phyloP scores from a whole-genome alignment of 2,329 filamentous ascomycete genomes.

The Grosmannia clavigera region DNA sequence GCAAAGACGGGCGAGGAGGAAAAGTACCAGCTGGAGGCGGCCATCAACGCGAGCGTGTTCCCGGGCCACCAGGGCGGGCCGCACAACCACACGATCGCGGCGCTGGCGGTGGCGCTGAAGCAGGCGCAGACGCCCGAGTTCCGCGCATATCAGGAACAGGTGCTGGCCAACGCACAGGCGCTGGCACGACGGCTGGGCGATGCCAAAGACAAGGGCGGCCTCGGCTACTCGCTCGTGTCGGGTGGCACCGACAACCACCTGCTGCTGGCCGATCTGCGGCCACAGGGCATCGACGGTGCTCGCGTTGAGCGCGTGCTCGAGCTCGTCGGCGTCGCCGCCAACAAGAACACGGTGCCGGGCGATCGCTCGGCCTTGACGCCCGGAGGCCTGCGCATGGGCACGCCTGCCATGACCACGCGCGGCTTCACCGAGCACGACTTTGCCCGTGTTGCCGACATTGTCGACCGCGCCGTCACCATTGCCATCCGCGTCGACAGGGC shows the following conservation, averaged over 20 bases:
- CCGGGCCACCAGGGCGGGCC: constrained; percentile 96
- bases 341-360: constrained; percentile 97
- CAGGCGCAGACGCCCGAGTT: constrained; percentile 86
- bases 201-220: constrained; percentile 59
- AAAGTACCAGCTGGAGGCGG: constrained; percentile 78
- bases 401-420: constrained; percentile 93
- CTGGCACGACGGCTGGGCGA: constrained; percentile 58
- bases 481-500: constrained; percentile 64
- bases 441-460: constrained; percentile 69
- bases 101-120: constrained; percentile 84
- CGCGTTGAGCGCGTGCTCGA: constrained; percentile 85
- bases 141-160: constrained; percentile 80
- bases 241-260: constrained; percentile 97
- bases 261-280: constrained; percentile 82
- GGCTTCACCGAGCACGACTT: constrained; percentile 90
- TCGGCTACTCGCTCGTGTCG: constrained; percentile 81
- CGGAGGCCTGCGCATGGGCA: constrained; percentile 85
- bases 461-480: constrained; percentile 72
- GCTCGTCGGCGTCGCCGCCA: constrained; percentile 88
- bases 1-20: constrained; percentile 77
- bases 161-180: constrained; percentile 82
- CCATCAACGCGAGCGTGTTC: constrained; percentile 95
- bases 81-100: constrained; percentile 98
- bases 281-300: constrained; percentile 74
- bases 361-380: constrained; percentile 90